These are phyloP conservation scores for Solanum hybrid DNA, from an alignment of 305 asterid species.

Conservation along the genomic window DNA sequence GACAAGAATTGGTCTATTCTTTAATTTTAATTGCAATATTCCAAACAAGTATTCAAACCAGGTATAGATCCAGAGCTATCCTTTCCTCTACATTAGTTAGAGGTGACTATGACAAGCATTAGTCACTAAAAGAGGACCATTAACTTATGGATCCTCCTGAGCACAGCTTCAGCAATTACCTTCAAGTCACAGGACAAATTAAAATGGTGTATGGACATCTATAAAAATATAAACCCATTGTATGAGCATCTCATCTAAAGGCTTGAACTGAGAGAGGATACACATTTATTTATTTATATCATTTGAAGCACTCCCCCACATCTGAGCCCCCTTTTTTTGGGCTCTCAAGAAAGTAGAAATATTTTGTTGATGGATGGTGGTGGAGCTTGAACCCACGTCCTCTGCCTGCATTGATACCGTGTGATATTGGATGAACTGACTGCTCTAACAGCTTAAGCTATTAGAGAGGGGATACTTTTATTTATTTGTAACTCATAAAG, in stretches of 20 bases:
- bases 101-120: background rate
- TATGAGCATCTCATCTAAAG: background rate
- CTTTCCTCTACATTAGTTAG: background rate
- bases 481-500: background rate
- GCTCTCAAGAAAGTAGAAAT: constrained; percentile 55
- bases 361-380: constrained; percentile 15
- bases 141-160: background rate
- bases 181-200: background rate
- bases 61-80: background rate
- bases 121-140: background rate
- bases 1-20: background rate
- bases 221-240: background rate
- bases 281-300: background rate
- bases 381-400: background rate
- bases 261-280: background rate
- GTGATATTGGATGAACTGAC: background rate
- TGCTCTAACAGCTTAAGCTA: background rate
- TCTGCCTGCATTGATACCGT: background rate
- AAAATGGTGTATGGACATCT: background rate
- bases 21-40: background rate
- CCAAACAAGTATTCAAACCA: background rate
- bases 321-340: background rate
- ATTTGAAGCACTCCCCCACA: background rate
- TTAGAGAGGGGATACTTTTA: background rate
- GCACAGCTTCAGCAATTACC: background rate